Percentiles rank a stretch among this genome's conserved stretches.
Conservation (phyloP, 2,329 filamentous ascomycete species). For the Botrytis porri region DNA sequence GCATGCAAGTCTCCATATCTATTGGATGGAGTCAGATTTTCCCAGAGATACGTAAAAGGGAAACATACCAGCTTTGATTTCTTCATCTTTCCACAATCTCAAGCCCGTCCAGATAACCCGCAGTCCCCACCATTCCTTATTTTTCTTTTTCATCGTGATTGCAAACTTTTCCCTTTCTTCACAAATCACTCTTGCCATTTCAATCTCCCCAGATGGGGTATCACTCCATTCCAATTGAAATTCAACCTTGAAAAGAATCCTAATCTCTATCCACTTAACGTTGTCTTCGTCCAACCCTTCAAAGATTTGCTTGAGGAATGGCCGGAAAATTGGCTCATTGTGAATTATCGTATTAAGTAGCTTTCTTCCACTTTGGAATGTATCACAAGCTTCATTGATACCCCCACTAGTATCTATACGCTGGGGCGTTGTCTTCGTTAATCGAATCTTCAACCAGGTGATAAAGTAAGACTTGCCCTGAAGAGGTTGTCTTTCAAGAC, state of each 20-base stretch:
- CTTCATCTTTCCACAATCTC: slow-evolving; percentile 57
- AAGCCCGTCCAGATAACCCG: slow-evolving; percentile 78
- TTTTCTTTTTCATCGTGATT: slow-evolving; percentile 68
- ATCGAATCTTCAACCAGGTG: slow-evolving; percentile 69
- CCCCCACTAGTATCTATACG: slow-evolving; percentile 36
- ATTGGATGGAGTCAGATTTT: background rate
- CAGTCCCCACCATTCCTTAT: slow-evolving; percentile 74
- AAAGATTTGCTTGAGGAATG: slow-evolving; percentile 68
- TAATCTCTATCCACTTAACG: slow-evolving; percentile 76
- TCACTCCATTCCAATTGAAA: slow-evolving; percentile 52
- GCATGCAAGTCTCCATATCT: slow-evolving; percentile 81
- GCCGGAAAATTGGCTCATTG: slow-evolving; percentile 85
- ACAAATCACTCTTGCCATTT: slow-evolving; percentile 52
- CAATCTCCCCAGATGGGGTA: slow-evolving; percentile 28
- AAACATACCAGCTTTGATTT: slow-evolving; percentile 57
- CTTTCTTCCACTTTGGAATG: slow-evolving; percentile 70
- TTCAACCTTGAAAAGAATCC: slow-evolving; percentile 60
- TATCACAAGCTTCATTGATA: slow-evolving; percentile 77
- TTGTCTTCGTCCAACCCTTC: slow-evolving; percentile 69
- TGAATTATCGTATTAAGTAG: slow-evolving; percentile 70
- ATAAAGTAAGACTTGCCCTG: slow-evolving; percentile 68
- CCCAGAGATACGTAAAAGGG: background rate
- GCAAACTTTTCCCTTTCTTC: slow-evolving; percentile 68
- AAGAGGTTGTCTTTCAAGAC: background rate
- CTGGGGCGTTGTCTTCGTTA: slow-evolving; percentile 39